These are phyloP conservation scores for Hibiscus syriacus DNA, from an alignment of 345 rosid genomes.

Conservation along the genomic window DNA sequence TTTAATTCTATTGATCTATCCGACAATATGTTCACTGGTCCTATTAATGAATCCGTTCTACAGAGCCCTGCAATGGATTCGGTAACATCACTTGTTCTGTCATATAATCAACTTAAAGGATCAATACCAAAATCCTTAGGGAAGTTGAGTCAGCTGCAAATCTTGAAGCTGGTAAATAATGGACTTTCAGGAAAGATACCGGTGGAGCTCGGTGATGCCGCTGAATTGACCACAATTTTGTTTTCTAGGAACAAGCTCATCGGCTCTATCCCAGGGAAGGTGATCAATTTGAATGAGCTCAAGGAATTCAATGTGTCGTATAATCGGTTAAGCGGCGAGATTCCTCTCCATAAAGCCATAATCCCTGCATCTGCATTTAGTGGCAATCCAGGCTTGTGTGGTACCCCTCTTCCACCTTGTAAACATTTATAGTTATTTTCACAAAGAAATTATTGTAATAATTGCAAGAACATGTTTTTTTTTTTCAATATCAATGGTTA, in stretches of 20 bases:
- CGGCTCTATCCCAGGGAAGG: conserved; percentile 31
- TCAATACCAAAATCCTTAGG: conserved; percentile 41
- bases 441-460: neutral
- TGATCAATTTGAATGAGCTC: conserved; percentile 32
- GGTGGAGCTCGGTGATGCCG: conserved; percentile 32
- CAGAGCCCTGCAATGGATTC: conserved; percentile 30
- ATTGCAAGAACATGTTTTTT: neutral
- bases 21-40: conserved; percentile 33
- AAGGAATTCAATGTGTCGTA: conserved; percentile 37
- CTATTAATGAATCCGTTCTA: conserved; percentile 30
- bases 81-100: conserved; percentile 34
- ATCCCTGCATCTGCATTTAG: conserved; percentile 39
- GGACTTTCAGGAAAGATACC: conserved; percentile 40
- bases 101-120: conserved; percentile 35
- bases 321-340: conserved; percentile 34
- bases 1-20: conserved; percentile 46
- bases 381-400: conserved; percentile 44
- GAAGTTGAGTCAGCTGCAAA: conserved; percentile 25
- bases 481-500: no score
- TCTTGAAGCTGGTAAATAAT: conserved; percentile 27
- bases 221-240: conserved; percentile 26
- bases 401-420: conserved; percentile 49
- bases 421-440: conserved; percentile 9
- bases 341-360: conserved; percentile 32
- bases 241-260: conserved; percentile 39